Conservation (phyloP, 83 land plant genomes). For the Picea abies region DNA sequence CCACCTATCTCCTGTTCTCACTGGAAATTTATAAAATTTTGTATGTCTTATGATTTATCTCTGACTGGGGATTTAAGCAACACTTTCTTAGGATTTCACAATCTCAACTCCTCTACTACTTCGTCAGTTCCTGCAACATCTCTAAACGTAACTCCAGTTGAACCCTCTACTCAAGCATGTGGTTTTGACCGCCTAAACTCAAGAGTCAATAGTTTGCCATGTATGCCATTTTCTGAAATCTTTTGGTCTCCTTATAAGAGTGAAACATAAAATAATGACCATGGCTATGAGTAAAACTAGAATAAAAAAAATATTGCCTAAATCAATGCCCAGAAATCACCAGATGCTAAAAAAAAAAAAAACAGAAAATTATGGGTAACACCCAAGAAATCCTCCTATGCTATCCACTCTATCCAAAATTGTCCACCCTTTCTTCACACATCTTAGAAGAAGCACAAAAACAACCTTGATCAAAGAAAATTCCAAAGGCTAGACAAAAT, state of each 20-base stretch:
- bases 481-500: slow-evolving; percentile 54
- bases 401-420: slow-evolving; percentile 38
- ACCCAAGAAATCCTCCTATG: slow-evolving; percentile 36
- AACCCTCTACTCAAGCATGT: slow-evolving; percentile 96
- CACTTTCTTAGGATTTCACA: no score
- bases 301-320: slow-evolving; percentile 46
- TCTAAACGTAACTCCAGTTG: slow-evolving; percentile 11
- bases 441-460: slow-evolving; percentile 21
- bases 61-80: no score
- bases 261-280: slow-evolving; percentile 74
- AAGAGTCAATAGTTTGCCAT: slow-evolving; percentile 91
- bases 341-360: slow-evolving; percentile 32
- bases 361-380: slow-evolving; percentile 25
- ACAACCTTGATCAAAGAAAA: slow-evolving; percentile 41
- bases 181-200: slow-evolving; percentile 95
- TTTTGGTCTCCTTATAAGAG: slow-evolving; percentile 21
- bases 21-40: no score
- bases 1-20: no score
- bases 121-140: slow-evolving; percentile 98
- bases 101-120: slow-evolving; percentile 73
- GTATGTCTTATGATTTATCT: no score
- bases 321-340: slow-evolving; percentile 42
- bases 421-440: slow-evolving; percentile 32
- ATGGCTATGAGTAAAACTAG: slow-evolving; percentile 56
- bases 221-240: slow-evolving; percentile 90